A percentile compares a stretch with the other conserved stretches of the same genome.
Evolutionary conservation across 1,284 basidiomycete genomes (phyloP).

Genomic region (Marasmius fiardii): DNA sequence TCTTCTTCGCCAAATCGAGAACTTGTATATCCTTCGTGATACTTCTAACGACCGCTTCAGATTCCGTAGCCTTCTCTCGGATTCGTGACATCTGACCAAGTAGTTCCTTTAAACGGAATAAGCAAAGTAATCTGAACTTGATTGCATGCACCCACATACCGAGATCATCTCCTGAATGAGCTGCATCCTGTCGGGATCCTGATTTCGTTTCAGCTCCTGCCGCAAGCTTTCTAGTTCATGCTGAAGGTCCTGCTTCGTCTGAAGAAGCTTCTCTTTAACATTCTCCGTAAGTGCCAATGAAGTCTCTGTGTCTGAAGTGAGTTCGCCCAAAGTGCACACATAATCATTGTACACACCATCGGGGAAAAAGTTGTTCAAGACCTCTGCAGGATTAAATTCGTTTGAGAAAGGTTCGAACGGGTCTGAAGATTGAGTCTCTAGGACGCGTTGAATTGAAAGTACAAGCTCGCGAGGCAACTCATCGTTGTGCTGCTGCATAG

Average conservation of each 20-base stretch:
- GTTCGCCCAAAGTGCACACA: not conserved
- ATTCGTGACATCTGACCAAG: constrained; percentile 93
- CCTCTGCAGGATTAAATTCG: constrained; percentile 53
- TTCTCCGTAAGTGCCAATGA: constrained; percentile 62
- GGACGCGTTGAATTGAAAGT: constrained; percentile 62
- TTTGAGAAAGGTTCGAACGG: constrained; percentile 56
- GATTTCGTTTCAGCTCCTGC: constrained; percentile 65
- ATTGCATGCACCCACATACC: constrained; percentile 37
- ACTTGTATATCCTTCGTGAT: constrained; percentile 98
- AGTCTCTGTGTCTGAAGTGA: constrained; percentile 44
- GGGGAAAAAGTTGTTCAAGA: constrained; percentile 73
- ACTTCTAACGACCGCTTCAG: constrained; percentile 91
- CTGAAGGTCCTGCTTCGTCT: constrained; percentile 58
- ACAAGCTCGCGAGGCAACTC: constrained; percentile 65
- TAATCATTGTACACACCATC: constrained; percentile 50
- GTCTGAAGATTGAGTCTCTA: constrained; percentile 51
- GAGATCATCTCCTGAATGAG: constrained; percentile 92
- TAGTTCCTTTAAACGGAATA: constrained; percentile 59
- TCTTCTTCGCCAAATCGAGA: constrained; percentile 93
- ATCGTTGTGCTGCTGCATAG: constrained; percentile 36
- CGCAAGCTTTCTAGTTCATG: constrained; percentile 72
- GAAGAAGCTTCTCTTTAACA: constrained; percentile 61
- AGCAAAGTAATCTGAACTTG: not conserved
- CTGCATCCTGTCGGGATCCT: constrained; percentile 84
- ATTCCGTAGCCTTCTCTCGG: constrained; percentile 92